Conservation (phyloP, 2,329 filamentous ascomycete genomes). For the Aspergillus versicolor region DNA sequence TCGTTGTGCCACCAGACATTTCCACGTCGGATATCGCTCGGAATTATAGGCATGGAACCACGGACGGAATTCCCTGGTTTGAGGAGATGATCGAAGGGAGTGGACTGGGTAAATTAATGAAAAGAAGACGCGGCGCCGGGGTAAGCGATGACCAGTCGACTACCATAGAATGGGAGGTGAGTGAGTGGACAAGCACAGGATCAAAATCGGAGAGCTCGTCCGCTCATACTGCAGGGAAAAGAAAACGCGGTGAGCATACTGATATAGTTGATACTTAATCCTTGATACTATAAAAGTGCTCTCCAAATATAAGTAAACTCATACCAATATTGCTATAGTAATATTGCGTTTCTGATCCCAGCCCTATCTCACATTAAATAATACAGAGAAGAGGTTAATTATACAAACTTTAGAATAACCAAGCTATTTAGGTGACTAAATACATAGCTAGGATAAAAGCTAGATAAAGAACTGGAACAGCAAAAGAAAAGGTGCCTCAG, state of each 20-base stretch:
- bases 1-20: constrained; percentile 22
- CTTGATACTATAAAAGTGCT: background rate
- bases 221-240: constrained; percentile 26
- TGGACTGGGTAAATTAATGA: constrained; percentile 66
- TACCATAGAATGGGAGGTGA: constrained; percentile 78
- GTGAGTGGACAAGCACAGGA: constrained; percentile 64
- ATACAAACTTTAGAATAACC: too few species aligned
- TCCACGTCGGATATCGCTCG: constrained; percentile 27
- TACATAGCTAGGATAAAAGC: background rate
- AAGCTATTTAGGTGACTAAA: background rate
- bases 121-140: constrained; percentile 57
- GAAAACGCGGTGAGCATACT: constrained; percentile 29
- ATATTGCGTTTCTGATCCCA: background rate
- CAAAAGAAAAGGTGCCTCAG: background rate
- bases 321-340: background rate
- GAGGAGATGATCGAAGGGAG: constrained; percentile 78
- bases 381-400: background rate
- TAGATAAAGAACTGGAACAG: background rate
- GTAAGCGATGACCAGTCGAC: constrained; percentile 63
- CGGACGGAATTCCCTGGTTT: constrained; percentile 76
- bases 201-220: constrained; percentile 23
- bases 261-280: constrained; percentile 6
- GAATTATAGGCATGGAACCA: constrained; percentile 37
- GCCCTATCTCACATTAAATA: background rate
- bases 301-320: background rate